phyloP scores from a whole-genome alignment of 306 rosid genomes.

The Erythrophleum fordii region DNA sequence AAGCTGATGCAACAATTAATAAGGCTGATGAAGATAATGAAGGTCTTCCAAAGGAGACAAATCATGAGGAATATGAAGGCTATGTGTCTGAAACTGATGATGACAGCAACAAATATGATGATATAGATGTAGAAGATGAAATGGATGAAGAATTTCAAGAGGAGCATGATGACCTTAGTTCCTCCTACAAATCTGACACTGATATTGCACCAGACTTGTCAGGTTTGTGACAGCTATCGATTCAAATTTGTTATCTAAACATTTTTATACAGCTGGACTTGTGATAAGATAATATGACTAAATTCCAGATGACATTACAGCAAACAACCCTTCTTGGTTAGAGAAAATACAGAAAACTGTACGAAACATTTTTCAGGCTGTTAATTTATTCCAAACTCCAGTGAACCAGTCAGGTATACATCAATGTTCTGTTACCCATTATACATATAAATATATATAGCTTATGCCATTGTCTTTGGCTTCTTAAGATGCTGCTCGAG shows the following conservation, averaged over 20 bases:
- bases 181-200: slow-evolving; percentile 66
- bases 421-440: slow-evolving; percentile 15
- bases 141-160: slow-evolving; percentile 60
- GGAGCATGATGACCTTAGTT: slow-evolving; percentile 61
- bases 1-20: slow-evolving; percentile 47
- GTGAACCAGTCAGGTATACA: slow-evolving; percentile 84
- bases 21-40: slow-evolving; percentile 52
- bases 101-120: slow-evolving; percentile 64
- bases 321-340: slow-evolving; percentile 83
- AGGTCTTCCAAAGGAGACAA: slow-evolving; percentile 46
- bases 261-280: slow-evolving; percentile 24
- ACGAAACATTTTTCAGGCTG: slow-evolving; percentile 63
- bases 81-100: slow-evolving; percentile 90
- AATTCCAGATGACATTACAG: slow-evolving; percentile 54
- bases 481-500: slow-evolving; percentile 78
- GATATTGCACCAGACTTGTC: slow-evolving; percentile 65
- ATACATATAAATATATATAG: slow-evolving; percentile 16
- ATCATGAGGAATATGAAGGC: slow-evolving; percentile 65
- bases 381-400: slow-evolving; percentile 87
- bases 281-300: slow-evolving; percentile 34
- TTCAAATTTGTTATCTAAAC: slow-evolving; percentile 36
- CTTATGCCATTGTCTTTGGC: slow-evolving; percentile 43
- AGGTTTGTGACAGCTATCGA: slow-evolving; percentile 59
- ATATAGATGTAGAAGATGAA: slow-evolving; percentile 56
- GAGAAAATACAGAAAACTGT: slow-evolving; percentile 83